Evolutionary conservation across 306 rosid genomes (phyloP).

Genomic region (Malus fusca): DNA sequence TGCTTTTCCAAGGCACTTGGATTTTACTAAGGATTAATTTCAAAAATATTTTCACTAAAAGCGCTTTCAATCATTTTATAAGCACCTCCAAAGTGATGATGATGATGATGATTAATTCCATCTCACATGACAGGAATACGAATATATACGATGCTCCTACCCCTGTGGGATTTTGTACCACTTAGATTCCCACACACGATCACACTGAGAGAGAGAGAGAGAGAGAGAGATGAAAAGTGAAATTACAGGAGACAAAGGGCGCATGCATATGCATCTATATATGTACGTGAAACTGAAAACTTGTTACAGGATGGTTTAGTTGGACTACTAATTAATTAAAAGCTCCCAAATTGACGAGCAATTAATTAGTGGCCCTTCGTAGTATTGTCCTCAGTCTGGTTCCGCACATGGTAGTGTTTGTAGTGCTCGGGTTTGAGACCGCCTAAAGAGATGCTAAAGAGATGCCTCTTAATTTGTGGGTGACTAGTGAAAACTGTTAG

Average conservation of each 20-base stretch:
- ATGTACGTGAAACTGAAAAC: neutral
- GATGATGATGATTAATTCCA: neutral
- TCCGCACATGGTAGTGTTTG: neutral
- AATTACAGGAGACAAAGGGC: neutral
- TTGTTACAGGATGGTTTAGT: too few relatives aligned
- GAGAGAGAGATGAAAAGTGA: neutral
- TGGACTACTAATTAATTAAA: too few relatives aligned
- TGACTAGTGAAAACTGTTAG: neutral
- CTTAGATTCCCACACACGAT: neutral
- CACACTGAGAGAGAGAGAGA: neutral
- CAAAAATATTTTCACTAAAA: too few relatives aligned
- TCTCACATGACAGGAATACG: neutral
- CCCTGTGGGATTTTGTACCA: neutral
- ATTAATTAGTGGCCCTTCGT: too few relatives aligned
- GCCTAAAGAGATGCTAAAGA: neutral
- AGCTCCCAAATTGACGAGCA: too few relatives aligned
- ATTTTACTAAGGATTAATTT: too few relatives aligned
- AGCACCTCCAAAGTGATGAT: too few relatives aligned
- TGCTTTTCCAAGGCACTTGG: too few relatives aligned
- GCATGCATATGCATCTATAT: neutral
- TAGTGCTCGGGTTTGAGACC: neutral
- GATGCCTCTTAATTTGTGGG: neutral
- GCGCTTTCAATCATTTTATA: too few relatives aligned
- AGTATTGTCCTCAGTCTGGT: too few relatives aligned
- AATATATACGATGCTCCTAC: neutral